phyloP scores from a whole-genome alignment of 2,329 filamentous ascomycete species.

The Teratosphaeria destructans region DNA sequence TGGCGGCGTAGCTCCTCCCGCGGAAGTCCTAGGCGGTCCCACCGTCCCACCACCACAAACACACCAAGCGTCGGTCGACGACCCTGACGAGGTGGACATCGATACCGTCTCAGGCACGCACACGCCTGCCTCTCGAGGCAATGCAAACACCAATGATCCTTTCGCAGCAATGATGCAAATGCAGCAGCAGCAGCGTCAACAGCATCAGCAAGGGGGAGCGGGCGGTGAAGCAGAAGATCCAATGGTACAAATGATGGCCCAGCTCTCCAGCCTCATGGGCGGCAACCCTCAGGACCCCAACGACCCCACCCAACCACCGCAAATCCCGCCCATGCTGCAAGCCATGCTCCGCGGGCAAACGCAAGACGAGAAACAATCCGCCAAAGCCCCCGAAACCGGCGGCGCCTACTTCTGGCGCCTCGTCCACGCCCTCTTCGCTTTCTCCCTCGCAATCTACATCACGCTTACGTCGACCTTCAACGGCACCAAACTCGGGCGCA shows the following conservation, averaged over 20 bases:
- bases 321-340: constrained; percentile 35
- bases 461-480: constrained; percentile 52
- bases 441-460: constrained; percentile 61
- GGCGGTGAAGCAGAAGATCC: constrained; percentile 35
- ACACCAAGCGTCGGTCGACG: constrained; percentile 35
- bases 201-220: constrained; percentile 12
- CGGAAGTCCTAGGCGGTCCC: constrained; percentile 22
- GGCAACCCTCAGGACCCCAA: constrained; percentile 23
- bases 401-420: constrained; percentile 56
- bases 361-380: constrained; percentile 19
- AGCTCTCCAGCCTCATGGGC: constrained; percentile 49
- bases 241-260: constrained; percentile 65
- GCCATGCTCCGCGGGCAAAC: constrained; percentile 32
- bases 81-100: constrained; percentile 70
- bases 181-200: constrained; percentile 13
- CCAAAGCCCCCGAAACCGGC: constrained; percentile 29
- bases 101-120: constrained; percentile 37
- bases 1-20: constrained; percentile 29
- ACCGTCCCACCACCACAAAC: constrained; percentile 11
- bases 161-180: constrained; percentile 22
- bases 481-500: constrained; percentile 52
- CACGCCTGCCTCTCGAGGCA: constrained; percentile 7
- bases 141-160: constrained; percentile 13
- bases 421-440: constrained; percentile 61
- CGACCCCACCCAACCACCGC: constrained; percentile 30